Conservation (phyloP, 1,284 basidiomycete species). For the Porogramme epimiltina region DNA sequence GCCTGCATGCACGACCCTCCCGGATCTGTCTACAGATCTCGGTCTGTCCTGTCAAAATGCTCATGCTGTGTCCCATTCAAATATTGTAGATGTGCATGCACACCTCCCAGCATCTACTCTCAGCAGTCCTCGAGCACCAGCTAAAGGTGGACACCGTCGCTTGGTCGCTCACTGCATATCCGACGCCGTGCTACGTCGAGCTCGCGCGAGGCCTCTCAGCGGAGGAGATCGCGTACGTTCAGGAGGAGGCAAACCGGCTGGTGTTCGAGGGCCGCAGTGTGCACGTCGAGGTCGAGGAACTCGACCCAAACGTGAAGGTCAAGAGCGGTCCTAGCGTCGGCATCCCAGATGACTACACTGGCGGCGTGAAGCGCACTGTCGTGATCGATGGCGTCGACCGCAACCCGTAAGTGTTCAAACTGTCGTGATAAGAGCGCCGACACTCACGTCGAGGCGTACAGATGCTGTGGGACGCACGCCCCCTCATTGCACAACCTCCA, state of each 20-base stretch:
- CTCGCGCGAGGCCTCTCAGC: conserved; percentile 68
- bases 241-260: conserved; percentile 66
- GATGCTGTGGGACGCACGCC: conserved; percentile 88
- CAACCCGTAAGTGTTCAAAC: conserved; percentile 72
- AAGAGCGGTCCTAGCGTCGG: conserved; percentile 54
- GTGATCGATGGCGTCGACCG: conserved; percentile 82
- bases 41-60: conserved; percentile 51
- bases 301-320: conserved; percentile 45
- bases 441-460: conserved; percentile 32
- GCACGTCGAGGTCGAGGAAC: conserved; percentile 69
- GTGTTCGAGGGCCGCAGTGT: conserved; percentile 65
- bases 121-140: conserved; percentile 74
- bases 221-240: conserved; percentile 65
- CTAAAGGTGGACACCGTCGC: conserved; percentile 78
- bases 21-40: background rate
- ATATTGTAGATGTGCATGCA: conserved; percentile 76
- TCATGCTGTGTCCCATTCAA: conserved; percentile 27
- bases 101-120: conserved; percentile 83
- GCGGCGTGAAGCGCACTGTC: conserved; percentile 80
- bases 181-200: conserved; percentile 77
- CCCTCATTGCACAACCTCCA: conserved; percentile 73
- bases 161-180: conserved; percentile 77
- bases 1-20: conserved; percentile 1
- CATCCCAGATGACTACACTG: conserved; percentile 70
- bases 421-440: no score